These are phyloP conservation scores for Coniochaeta prunicola DNA, from an alignment of 2,329 filamentous ascomycete species.

Conservation along the genomic window DNA sequence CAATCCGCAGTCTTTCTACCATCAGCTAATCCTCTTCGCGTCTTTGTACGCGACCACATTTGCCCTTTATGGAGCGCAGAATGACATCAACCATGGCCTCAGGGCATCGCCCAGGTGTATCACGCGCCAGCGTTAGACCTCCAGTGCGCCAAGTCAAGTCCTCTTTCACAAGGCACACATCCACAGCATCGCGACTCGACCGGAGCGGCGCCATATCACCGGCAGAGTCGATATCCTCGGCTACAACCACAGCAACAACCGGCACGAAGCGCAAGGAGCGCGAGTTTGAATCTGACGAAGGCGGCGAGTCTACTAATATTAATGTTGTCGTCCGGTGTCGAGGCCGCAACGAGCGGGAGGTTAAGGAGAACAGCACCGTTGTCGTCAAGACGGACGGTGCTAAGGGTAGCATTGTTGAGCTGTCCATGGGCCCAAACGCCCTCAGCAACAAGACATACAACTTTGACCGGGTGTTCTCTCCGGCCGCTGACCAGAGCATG, in stretches of 20 bases:
- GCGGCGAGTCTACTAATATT: constrained; percentile 84
- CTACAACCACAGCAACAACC: constrained; percentile 40
- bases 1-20: not conserved
- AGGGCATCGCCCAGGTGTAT: constrained; percentile 10
- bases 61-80: constrained; percentile 22
- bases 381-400: constrained; percentile 85
- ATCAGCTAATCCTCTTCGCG: constrained; percentile 3
- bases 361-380: constrained; percentile 89
- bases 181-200: constrained; percentile 20
- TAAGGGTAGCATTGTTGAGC: constrained; percentile 73
- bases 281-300: constrained; percentile 60
- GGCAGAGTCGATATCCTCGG: constrained; percentile 56
- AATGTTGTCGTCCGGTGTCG: constrained; percentile 94
- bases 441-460: constrained; percentile 93
- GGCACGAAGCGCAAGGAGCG: constrained; percentile 79
- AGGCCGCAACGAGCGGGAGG: constrained; percentile 85
- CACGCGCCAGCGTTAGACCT: constrained; percentile 19
- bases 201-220: constrained; percentile 55
- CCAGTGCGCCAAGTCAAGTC: not conserved
- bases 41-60: constrained; percentile 10
- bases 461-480: constrained; percentile 96
- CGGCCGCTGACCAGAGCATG: constrained; percentile 87
- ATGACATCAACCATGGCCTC: constrained; percentile 18
- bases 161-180: constrained; percentile 7
- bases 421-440: constrained; percentile 89